Percentiles rank a stretch among this genome's conserved stretches.
Conservation (phyloP, 2,329 filamentous ascomycete genomes). For the Aspergillus glaucus region DNA sequence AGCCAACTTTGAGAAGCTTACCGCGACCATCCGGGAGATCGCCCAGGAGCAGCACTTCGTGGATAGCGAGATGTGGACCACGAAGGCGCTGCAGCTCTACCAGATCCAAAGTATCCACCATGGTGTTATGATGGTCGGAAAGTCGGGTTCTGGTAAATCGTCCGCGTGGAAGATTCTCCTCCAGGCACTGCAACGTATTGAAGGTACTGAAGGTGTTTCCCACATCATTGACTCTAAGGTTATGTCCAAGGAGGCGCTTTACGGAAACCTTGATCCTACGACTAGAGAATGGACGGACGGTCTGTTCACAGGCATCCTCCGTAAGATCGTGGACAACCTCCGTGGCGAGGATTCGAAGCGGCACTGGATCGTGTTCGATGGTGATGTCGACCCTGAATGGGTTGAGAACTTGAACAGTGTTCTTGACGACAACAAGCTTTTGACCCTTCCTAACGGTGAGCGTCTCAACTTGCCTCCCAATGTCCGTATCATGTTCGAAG, state of each 20-base stretch:
- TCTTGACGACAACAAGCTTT: slow-evolving; percentile 95
- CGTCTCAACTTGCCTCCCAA: slow-evolving; percentile 90
- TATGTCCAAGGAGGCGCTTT: slow-evolving; percentile 98
- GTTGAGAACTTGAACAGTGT: slow-evolving; percentile 99
- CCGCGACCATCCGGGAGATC: slow-evolving; percentile 72
- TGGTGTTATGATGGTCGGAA: slow-evolving; percentile 99
- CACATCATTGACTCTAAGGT: slow-evolving; percentile 99
- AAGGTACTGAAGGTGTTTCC: slow-evolving; percentile 86
- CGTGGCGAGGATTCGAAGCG: slow-evolving; percentile 94
- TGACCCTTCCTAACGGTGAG: slow-evolving; percentile 95
- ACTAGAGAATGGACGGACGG: slow-evolving; percentile 99
- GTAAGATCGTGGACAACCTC: slow-evolving; percentile 97
- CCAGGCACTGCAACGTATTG: slow-evolving; percentile 82
- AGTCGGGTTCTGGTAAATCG: slow-evolving; percentile 95
- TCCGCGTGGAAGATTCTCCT: slow-evolving; percentile 89
- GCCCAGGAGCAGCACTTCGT: slow-evolving; percentile 81
- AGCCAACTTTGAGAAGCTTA: slow-evolving; percentile 72
- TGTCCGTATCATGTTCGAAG: slow-evolving; percentile 99
- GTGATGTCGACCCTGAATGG: slow-evolving; percentile 98
- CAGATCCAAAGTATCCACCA: slow-evolving; percentile 98
- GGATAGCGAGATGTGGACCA: slow-evolving; percentile 92
- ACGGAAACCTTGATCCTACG: slow-evolving; percentile 91
- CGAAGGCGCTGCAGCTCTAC: slow-evolving; percentile 91
- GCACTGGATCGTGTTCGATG: slow-evolving; percentile 99
- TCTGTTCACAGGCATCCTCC: slow-evolving; percentile 92